Evolutionary conservation across 2,329 filamentous ascomycete species (phyloP).

Genomic region (Calonectria pseudoreteaudii): DNA sequence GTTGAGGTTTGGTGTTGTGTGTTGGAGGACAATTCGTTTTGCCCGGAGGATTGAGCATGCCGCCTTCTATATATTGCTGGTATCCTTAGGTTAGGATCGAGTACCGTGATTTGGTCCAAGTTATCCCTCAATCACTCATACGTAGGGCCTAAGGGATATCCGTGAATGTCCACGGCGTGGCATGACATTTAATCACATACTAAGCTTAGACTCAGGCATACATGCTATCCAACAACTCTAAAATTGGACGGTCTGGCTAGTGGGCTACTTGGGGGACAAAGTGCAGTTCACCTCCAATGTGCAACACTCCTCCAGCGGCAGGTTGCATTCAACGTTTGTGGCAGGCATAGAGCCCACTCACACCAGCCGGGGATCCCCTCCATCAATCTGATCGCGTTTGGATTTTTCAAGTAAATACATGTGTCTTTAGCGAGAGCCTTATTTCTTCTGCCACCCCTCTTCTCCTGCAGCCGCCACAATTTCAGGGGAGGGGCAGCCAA

Average conservation of each 20-base stretch:
- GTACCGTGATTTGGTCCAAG: not conserved
- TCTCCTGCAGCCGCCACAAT: not conserved
- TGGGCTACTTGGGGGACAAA: not conserved
- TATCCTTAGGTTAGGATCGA: not conserved
- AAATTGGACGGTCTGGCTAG: not conserved
- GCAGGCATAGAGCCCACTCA: not conserved
- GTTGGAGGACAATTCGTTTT: not conserved
- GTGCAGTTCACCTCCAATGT: not conserved
- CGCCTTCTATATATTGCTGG: not conserved
- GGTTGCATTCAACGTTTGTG: constrained; percentile 1
- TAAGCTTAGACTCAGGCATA: not conserved
- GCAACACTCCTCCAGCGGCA: not conserved
- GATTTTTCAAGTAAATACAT: not conserved
- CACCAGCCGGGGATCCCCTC: not conserved
- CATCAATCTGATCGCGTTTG: not conserved
- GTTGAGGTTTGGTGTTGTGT: not conserved
- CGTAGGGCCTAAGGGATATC: not conserved
- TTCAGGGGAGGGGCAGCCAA: not conserved
- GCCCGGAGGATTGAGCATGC: not conserved
- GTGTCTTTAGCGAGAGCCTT: not conserved
- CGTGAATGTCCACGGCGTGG: not conserved
- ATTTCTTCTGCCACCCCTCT: not conserved
- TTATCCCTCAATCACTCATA: too few species aligned
- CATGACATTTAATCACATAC: not conserved
- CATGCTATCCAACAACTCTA: not conserved